A percentile compares a stretch with the other conserved stretches of the same genome.
These are phyloP conservation scores for Pyrenophora teres DNA, from an alignment of 2,329 filamentous ascomycete species.

Conservation along the genomic window DNA sequence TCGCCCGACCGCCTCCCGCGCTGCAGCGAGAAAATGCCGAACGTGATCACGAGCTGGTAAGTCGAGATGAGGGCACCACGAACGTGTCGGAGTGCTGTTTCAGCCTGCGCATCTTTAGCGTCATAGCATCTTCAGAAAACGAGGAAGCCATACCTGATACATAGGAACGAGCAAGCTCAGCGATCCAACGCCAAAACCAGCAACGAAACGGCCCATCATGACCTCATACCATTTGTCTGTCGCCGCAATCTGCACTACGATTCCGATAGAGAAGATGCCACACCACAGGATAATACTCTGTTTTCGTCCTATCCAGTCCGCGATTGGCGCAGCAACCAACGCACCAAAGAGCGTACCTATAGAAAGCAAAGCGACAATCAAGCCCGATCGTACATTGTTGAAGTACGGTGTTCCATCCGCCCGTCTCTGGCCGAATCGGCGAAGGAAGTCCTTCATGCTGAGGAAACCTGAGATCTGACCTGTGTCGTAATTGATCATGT, in stretches of 20 bases:
- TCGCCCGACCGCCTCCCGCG: no score
- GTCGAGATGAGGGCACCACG: constrained; percentile 65
- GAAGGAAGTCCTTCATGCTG: constrained; percentile 36
- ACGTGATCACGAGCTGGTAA: constrained; percentile 71
- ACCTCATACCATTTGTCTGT: constrained; percentile 64
- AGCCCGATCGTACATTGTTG: constrained; percentile 35
- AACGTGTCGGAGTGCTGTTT: constrained; percentile 66
- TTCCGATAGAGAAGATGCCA: constrained; percentile 65
- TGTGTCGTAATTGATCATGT: constrained; percentile 23
- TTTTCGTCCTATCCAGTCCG: constrained; percentile 65
- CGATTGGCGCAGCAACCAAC: constrained; percentile 60
- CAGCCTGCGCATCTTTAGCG: constrained; percentile 45
- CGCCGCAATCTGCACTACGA: constrained; percentile 67
- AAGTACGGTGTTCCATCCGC: constrained; percentile 29
- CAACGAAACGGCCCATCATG: constrained; percentile 64
- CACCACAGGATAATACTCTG: constrained; percentile 64
- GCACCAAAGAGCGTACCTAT: constrained; percentile 76
- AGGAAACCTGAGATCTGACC: constrained; percentile 41
- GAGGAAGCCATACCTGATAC: constrained; percentile 56
- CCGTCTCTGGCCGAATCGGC: constrained; percentile 25
- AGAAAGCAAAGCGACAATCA: constrained; percentile 56
- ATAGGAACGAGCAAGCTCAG: constrained; percentile 62
- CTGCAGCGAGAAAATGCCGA: constrained; percentile 62
- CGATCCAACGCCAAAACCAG: constrained; percentile 67
- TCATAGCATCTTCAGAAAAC: background rate